Evolutionary conservation across 768 basidiomycete genomes (phyloP).

Genomic region (Tylopilus plumbeoviolaceoides): DNA sequence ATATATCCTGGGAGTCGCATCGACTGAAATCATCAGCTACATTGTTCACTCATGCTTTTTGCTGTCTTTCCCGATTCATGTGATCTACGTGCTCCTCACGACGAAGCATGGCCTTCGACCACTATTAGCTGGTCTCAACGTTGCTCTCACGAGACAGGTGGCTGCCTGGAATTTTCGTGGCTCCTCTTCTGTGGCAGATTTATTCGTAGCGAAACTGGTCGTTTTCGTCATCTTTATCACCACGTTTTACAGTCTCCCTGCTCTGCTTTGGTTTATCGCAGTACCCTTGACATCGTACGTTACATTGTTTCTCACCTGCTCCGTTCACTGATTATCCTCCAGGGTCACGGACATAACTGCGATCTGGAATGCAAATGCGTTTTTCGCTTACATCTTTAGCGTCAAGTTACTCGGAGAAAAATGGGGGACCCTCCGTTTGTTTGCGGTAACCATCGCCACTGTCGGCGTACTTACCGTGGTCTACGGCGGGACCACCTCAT

Average conservation of each 20-base stretch:
- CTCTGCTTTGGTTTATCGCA: constrained; percentile 71
- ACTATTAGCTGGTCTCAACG: constrained; percentile 49
- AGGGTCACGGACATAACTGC: constrained; percentile 85
- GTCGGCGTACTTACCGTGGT: constrained; percentile 77
- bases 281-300: constrained; percentile 69
- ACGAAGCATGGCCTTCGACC: constrained; percentile 45
- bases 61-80: constrained; percentile 79
- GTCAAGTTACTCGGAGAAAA: constrained; percentile 60
- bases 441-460: constrained; percentile 77
- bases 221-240: constrained; percentile 22
- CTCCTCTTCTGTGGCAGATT: constrained; percentile 8
- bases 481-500: constrained; percentile 60
- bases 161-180: constrained; percentile 5
- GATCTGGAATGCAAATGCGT: constrained; percentile 86
- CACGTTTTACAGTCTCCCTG: constrained; percentile 56
- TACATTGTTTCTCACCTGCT: not conserved
- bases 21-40: constrained; percentile 49
- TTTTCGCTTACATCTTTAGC: constrained; percentile 88
- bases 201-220: constrained; percentile 35
- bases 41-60: constrained; percentile 80
- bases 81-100: constrained; percentile 56
- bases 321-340: constrained; percentile 7
- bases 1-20: not conserved
- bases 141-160: constrained; percentile 39
- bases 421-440: constrained; percentile 61